Conservation (phyloP, 1,139 yeast species). For the Saccharomyces hybrid region DNA sequence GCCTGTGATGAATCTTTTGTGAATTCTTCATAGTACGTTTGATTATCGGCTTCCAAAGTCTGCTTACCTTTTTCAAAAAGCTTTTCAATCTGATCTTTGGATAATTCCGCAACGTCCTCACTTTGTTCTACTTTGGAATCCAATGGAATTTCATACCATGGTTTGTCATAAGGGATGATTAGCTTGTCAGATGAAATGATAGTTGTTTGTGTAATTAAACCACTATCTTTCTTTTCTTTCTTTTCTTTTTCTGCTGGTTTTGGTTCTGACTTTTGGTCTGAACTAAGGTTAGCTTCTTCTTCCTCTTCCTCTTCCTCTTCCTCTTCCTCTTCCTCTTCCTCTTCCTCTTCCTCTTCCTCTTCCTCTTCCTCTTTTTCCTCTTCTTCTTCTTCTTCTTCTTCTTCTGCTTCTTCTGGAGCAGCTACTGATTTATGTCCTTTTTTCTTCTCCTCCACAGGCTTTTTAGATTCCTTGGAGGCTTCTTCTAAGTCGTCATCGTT, state of each 20-base stretch:
- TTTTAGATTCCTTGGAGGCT: slow-evolving; percentile 19
- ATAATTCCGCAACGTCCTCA: slow-evolving; percentile 39
- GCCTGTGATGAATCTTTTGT: slow-evolving; percentile 76
- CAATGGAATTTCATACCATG: slow-evolving; percentile 62
- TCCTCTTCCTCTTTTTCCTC: slow-evolving; percentile 14
- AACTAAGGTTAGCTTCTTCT: slow-evolving; percentile 8
- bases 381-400: slow-evolving; percentile 22
- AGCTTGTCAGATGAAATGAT: slow-evolving; percentile 53
- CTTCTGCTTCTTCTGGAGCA: slow-evolving; percentile 13
- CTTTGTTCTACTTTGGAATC: slow-evolving; percentile 34
- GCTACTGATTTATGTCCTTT: slow-evolving; percentile 16
- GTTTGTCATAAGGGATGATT: slow-evolving; percentile 54
- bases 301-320: slow-evolving; percentile 17
- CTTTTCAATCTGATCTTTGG: slow-evolving; percentile 46
- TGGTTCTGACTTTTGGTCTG: slow-evolving; percentile 10
- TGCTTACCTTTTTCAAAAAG: slow-evolving; percentile 60
- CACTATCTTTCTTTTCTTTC: slow-evolving; percentile 36
- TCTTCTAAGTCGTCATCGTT: slow-evolving; percentile 27
- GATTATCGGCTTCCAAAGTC: slow-evolving; percentile 63
- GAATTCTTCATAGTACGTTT: slow-evolving; percentile 65
- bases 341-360: slow-evolving; percentile 17
- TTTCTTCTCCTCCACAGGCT: slow-evolving; percentile 22
- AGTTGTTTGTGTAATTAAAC: slow-evolving; percentile 41
- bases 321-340: slow-evolving; percentile 14
- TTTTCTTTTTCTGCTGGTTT: slow-evolving; percentile 18